Conservation (phyloP, 352 stramenopile species). For the Phytopythium mirpurense region DNA sequence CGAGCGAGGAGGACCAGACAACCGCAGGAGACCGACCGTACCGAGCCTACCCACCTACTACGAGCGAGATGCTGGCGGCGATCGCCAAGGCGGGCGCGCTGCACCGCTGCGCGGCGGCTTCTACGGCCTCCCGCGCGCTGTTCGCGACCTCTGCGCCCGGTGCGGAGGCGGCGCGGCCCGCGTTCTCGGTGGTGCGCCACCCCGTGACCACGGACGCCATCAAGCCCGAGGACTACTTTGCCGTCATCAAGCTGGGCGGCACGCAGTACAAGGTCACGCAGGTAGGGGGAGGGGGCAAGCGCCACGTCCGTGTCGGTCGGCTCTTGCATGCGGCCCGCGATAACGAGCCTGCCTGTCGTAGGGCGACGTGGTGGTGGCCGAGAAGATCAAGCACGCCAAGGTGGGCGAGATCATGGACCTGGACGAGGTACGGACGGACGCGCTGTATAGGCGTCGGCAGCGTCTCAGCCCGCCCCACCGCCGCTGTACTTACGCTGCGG, state of each 20-base stretch:
- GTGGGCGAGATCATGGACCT: conserved; percentile 82
- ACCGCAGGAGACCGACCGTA: background rate
- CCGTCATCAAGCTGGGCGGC: conserved; percentile 75
- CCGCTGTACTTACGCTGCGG: background rate
- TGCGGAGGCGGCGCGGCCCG: conserved; percentile 15
- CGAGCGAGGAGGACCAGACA: background rate
- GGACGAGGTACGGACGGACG: conserved; percentile 33
- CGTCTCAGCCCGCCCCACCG: background rate
- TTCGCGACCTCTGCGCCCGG: conserved; percentile 21
- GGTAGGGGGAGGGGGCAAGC: too few species aligned
- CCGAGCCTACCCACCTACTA: background rate
- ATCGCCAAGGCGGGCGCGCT: conserved; percentile 7
- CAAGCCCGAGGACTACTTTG: conserved; percentile 73
- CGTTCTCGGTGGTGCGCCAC: conserved; percentile 76
- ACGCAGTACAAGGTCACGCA: conserved; percentile 88
- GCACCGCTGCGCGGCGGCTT: background rate
- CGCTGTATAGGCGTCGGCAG: too few species aligned
- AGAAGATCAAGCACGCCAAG: conserved; percentile 86
- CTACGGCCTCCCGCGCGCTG: conserved; percentile 1
- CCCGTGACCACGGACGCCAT: conserved; percentile 62
- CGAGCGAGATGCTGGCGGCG: conserved; percentile 13
- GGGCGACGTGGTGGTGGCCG: conserved; percentile 75
- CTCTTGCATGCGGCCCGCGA: too few species aligned
- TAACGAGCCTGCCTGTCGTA: too few species aligned
- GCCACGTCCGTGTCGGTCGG: too few species aligned